Evolutionary conservation across 768 basidiomycete species (phyloP).

Genomic region (Glaciozyma martinii): DNA sequence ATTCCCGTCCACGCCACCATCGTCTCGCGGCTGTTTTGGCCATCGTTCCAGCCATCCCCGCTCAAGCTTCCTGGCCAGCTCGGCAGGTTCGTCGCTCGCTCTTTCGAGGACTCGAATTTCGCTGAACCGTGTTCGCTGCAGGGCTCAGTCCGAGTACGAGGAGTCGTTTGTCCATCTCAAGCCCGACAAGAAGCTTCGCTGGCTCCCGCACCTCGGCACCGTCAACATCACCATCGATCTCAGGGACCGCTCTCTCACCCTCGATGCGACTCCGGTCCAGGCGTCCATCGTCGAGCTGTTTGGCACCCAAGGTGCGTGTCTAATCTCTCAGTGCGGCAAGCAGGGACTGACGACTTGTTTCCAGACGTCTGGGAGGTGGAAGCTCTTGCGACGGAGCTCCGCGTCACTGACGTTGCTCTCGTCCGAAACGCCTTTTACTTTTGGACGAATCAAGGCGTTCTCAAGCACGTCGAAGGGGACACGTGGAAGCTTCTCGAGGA

Average conservation of each 20-base stretch:
- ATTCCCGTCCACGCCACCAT: constrained; percentile 72
- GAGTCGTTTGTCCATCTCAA: constrained; percentile 72
- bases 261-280: constrained; percentile 75
- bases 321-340: background rate
- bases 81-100: constrained; percentile 49
- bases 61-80: constrained; percentile 79
- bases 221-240: constrained; percentile 71
- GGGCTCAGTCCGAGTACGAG: constrained; percentile 49
- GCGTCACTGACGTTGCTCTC: constrained; percentile 54
- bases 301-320: constrained; percentile 52
- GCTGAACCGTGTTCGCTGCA: background rate
- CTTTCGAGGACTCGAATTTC: background rate
- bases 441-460: constrained; percentile 73
- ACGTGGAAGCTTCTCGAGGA: constrained; percentile 61
- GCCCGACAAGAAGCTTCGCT: constrained; percentile 81
- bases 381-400: constrained; percentile 57
- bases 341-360: background rate
- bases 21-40: constrained; percentile 94
- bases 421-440: constrained; percentile 67
- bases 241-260: constrained; percentile 64
- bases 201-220: constrained; percentile 81
- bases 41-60: constrained; percentile 61
- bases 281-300: constrained; percentile 86
- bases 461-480: constrained; percentile 49
- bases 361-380: constrained; percentile 54